phyloP scores from a whole-genome alignment of 805 yeast genomes.

The Candida ovalis region DNA sequence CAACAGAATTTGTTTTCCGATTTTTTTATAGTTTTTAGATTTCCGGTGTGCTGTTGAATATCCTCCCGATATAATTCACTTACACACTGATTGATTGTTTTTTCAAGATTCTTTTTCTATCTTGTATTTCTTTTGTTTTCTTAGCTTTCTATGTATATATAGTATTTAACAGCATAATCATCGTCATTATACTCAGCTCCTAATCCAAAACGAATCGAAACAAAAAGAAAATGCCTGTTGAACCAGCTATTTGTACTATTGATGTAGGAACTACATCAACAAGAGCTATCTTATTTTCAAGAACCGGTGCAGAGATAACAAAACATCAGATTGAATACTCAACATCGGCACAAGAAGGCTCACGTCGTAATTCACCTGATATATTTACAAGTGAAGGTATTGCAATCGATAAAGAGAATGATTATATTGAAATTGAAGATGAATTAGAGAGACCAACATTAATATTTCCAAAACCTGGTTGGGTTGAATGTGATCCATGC shows the following conservation, averaged over 20 bases:
- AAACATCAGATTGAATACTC: conserved; percentile 88
- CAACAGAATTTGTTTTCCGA: no score
- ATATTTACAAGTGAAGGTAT: conserved; percentile 74
- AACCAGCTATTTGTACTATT: conserved; percentile 59
- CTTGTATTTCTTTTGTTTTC: no score
- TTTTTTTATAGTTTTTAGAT: no score
- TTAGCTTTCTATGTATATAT: no score
- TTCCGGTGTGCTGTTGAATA: no score
- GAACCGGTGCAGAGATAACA: conserved; percentile 72
- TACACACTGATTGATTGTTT: no score
- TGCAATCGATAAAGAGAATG: conserved; percentile 48
- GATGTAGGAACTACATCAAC: conserved; percentile 94
- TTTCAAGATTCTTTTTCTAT: no score
- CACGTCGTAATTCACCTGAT: conserved; percentile 39
- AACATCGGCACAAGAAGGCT: conserved; percentile 56
- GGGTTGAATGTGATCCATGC: conserved; percentile 92
- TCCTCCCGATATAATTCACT: no score
- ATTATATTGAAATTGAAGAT: conserved; percentile 46
- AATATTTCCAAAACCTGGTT: conserved; percentile 76
- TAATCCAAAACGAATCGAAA: no score
- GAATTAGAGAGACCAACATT: conserved; percentile 69
- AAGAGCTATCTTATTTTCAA: conserved; percentile 76
- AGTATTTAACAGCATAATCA: no score
- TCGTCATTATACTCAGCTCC: neutral
- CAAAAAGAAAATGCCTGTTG: conserved; percentile 6